Percentiles rank a stretch among this genome's conserved stretches.
Conservation (phyloP, 1,139 yeast species). For the Yamadazyma triangularis region DNA sequence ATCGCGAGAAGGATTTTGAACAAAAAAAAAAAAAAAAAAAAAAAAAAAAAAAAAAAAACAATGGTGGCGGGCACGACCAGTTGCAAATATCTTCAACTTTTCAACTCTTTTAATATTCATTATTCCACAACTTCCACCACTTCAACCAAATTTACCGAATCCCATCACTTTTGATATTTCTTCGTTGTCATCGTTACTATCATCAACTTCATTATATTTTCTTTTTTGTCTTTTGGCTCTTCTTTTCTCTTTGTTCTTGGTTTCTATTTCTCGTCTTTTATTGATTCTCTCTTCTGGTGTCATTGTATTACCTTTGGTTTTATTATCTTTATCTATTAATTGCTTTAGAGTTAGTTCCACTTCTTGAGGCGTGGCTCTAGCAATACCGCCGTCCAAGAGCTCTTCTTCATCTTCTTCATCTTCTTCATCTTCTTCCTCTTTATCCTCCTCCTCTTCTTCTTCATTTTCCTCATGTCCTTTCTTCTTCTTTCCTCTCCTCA, state of each 20-base stretch:
- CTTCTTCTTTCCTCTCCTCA: no score
- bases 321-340: slow-evolving; percentile 21
- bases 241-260: slow-evolving; percentile 17
- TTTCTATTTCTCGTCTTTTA: slow-evolving; percentile 38
- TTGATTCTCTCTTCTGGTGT: slow-evolving; percentile 41
- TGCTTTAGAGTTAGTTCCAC: slow-evolving; percentile 30
- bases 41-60: no score
- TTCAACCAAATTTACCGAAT: no score
- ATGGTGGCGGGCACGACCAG: no score
- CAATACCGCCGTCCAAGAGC: slow-evolving; percentile 27
- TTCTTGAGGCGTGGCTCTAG: slow-evolving; percentile 28
- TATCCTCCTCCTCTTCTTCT: no score
- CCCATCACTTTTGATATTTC: slow-evolving; percentile 55
- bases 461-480: no score
- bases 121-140: no score
- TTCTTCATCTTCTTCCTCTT: no score
- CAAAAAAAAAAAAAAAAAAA: no score
- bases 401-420: slow-evolving; percentile 25
- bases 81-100: no score
- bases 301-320: slow-evolving; percentile 12
- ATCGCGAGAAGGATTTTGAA: slow-evolving; percentile 1
- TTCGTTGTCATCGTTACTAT: neutral
- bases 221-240: slow-evolving; percentile 23
- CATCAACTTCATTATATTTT: slow-evolving; percentile 11
- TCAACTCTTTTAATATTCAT: no score